Evolutionary conservation across 1,284 basidiomycete genomes (phyloP).

Genomic region (Marasmius fiardii): DNA sequence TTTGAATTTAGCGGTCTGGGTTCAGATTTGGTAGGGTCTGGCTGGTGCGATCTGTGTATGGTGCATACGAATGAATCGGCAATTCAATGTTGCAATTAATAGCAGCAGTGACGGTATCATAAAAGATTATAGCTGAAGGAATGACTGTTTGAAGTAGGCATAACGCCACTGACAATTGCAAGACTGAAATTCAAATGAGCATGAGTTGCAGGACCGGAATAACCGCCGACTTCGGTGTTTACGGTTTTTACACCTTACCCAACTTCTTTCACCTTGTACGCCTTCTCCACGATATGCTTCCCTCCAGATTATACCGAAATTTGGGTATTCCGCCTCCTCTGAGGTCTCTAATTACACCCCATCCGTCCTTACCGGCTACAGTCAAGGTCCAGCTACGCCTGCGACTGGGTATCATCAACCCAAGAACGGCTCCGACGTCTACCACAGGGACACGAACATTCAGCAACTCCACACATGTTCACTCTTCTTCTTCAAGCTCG

Average conservation of each 20-base stretch:
- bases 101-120: background rate
- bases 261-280: background rate
- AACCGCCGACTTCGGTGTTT: too few species aligned
- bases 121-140: too few species aligned
- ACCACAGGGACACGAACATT: constrained; percentile 14
- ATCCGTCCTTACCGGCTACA: constrained; percentile 30
- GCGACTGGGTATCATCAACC: constrained; percentile 28
- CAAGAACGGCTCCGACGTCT: constrained; percentile 17
- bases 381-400: constrained; percentile 36
- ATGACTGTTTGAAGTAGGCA: background rate
- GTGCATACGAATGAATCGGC: too few species aligned
- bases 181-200: background rate
- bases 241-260: too few species aligned
- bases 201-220: too few species aligned
- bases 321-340: constrained; percentile 36
- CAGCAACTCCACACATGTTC: constrained; percentile 8
- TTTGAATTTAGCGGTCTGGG: background rate
- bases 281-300: constrained; percentile 29
- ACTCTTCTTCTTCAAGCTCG: constrained; percentile 13
- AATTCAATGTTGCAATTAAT: background rate
- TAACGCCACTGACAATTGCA: too few species aligned
- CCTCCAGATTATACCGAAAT: constrained; percentile 39
- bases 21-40: too few species aligned
- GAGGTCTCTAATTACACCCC: constrained; percentile 33
- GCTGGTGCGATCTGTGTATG: too few species aligned